Evolutionary conservation across 441 rosid genomes (phyloP).

Genomic region (Syzygium malaccense): DNA sequence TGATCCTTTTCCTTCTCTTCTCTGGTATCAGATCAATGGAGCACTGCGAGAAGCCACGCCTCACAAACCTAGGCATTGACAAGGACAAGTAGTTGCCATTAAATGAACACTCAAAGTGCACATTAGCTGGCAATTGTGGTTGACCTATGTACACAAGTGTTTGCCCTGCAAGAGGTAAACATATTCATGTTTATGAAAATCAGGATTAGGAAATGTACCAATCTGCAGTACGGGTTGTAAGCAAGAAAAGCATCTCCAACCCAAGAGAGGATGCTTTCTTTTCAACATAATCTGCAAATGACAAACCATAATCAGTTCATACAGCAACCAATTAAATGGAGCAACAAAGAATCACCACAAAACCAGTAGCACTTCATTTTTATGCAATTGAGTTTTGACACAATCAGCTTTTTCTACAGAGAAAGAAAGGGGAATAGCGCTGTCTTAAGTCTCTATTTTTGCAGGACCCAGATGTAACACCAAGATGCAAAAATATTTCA

Average conservation of each 20-base stretch:
- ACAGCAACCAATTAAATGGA: background rate
- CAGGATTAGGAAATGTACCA: conserved; percentile 35
- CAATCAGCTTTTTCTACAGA: background rate
- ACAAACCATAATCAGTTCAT: background rate
- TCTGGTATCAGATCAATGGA: conserved; percentile 61
- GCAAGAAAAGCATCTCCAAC: conserved; percentile 63
- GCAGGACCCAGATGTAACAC: background rate
- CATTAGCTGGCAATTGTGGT: background rate
- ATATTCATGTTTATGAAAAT: background rate
- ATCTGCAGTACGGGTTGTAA: conserved; percentile 89
- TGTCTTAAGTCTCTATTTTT: background rate
- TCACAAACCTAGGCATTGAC: conserved; percentile 46
- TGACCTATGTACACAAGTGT: background rate
- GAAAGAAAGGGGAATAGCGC: background rate
- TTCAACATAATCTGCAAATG: conserved; percentile 67
- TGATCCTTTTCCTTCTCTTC: conserved; percentile 58
- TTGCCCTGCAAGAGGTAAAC: background rate
- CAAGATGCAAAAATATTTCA: background rate
- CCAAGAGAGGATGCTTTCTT: conserved; percentile 76
- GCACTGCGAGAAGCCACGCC: conserved; percentile 80
- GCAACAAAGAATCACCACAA: background rate
- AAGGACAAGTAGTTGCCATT: background rate
- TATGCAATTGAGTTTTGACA: background rate
- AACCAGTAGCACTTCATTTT: background rate
- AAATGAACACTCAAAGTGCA: background rate